Base-by-base conservation (phyloP, 164 flowering plant species). In the Kalanchoe fedtschenkoi region DNA sequence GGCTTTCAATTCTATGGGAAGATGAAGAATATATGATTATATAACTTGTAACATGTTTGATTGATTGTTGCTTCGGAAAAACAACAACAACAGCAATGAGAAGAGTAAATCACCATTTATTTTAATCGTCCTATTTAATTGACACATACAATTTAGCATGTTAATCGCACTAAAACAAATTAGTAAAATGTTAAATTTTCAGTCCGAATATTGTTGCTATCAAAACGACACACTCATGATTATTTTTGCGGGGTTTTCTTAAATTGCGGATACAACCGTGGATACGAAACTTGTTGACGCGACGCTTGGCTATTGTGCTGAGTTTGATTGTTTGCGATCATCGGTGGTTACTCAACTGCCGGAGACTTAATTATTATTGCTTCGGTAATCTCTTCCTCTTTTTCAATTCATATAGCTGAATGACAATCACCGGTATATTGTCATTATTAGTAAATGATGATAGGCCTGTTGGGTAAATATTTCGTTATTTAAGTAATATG, bases 341-440 rank as follows among this genome's bases (percentile, higher is more conserved):
- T 89, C 59, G 95, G 98, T 66, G 98, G 97, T 37, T 81, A 96
- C 58, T 62, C 89, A 62, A 96, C 95, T 5, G 97, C 97, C 47
- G 97, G 98, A 66, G 68, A 77, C 69, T 74, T 91, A 58, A 91
- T 91, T 39, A 91, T 91, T 42, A 79, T 91, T 70, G 87, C 98
- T 41, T 91, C 98, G 76, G 97, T 91, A 78, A 26, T 60, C 29
- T 32, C n/a, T n/a, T n/a, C n/a, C 26, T 10, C 22, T 35, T 63
- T 5, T 26, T 51, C 1, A 1, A 2, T 28, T 1, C 6, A 2
- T 11, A 26, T 51, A 51, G 56, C 56, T 51, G 11, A 51, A 17
- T 6, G 26, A 24, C 6, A 14, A 2, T 51, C 26, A 14, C 56
- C 28, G 13, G 5, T 11, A 17, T 17, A 51, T 51, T 51, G 10